Evolutionary conservation across 1,139 yeast species (phyloP), one percentile per base, ranked within the genome.

Genomic region (Suhomyces maxii): DNA sequence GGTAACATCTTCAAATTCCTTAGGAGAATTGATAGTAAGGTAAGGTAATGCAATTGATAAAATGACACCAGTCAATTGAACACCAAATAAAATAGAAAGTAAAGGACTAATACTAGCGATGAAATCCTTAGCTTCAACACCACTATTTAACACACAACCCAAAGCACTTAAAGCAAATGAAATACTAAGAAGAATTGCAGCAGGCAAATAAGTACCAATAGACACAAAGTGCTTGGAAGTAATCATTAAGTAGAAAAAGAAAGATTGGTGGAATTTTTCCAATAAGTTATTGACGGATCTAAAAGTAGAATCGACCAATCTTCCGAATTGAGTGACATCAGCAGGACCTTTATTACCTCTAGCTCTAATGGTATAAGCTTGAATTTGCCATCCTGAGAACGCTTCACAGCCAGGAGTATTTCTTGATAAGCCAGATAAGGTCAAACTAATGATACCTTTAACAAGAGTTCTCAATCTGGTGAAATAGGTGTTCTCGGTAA

Each of bases 251-350:
- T 91, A 95, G 61, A 91, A 95, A 73, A 95, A 95, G 63, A 90
- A 95, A 1, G 97, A 89, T 64, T 95, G 99, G 64, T 95, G 99
- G 65, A 93, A 93, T 63, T 91, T 95, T 64, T 95, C 99, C 47
- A 93, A 73, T 56, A 95, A 74, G 64, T 95, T 95, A 68, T 95
- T 95, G 37, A 95, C 89, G 0, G 97, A 85, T 53, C 99, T 79
- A 61, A 91, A 83, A 12, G 88, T 74, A 2, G 95, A 89, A 64
- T 95, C 99, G 13, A 90, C 80, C 5, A 91, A 77, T 62, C 99
- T 79, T 5, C 99, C 99, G 64, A 89, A 85, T 31, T 95, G 90
- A 0, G 98, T 93, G 42, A 93, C 83, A 67, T 93, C 98, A 41
- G 76, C 76, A 3, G 79, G 77, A 1, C 87, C 88, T 5, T 61